phyloP scores from a whole-genome alignment of 2,329 filamentous ascomycete genomes.

The Parasarocladium wereldwijsianum region DNA sequence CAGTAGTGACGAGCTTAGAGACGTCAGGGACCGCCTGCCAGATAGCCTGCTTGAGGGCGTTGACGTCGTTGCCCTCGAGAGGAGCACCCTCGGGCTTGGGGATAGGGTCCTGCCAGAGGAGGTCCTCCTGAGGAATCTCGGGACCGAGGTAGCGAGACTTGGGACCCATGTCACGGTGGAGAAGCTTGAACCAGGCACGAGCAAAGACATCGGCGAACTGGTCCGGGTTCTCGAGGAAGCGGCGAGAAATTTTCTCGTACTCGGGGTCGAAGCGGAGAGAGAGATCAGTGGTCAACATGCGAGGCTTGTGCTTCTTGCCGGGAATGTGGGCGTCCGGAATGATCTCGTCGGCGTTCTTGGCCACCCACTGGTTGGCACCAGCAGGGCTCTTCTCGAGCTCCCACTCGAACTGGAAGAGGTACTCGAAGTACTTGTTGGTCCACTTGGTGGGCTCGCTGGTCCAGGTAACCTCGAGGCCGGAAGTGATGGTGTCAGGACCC shows the following conservation, averaged over 20 bases:
- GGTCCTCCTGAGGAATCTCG: constrained; percentile 53
- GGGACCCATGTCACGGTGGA: constrained; percentile 68
- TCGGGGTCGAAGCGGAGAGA: constrained; percentile 54
- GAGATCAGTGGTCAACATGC: constrained; percentile 64
- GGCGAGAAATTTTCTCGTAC: constrained; percentile 63
- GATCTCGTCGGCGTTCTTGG: constrained; percentile 48
- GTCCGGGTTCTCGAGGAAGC: constrained; percentile 53
- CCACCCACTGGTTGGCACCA: constrained; percentile 64
- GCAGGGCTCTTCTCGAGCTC: constrained; percentile 61
- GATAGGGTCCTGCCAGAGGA: constrained; percentile 65
- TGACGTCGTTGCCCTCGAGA: constrained; percentile 47
- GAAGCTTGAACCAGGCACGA: constrained; percentile 70
- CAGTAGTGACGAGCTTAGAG: constrained; percentile 47
- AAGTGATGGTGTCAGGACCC: constrained; percentile 60
- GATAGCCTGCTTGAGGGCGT: constrained; percentile 54
- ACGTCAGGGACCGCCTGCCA: constrained; percentile 45
- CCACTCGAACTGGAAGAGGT: constrained; percentile 69
- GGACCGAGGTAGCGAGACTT: constrained; percentile 57
- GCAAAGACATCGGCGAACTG: constrained; percentile 55
- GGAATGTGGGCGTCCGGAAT: constrained; percentile 59
- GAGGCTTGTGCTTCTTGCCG: constrained; percentile 58
- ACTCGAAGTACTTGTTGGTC: constrained; percentile 61
- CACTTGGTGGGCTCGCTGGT: constrained; percentile 62
- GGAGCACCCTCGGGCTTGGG: constrained; percentile 42
- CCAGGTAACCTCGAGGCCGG: constrained; percentile 67